Base-by-base conservation (phyloP, 176 grass and related monocot genomes). In the Oryza nivara region DNA sequence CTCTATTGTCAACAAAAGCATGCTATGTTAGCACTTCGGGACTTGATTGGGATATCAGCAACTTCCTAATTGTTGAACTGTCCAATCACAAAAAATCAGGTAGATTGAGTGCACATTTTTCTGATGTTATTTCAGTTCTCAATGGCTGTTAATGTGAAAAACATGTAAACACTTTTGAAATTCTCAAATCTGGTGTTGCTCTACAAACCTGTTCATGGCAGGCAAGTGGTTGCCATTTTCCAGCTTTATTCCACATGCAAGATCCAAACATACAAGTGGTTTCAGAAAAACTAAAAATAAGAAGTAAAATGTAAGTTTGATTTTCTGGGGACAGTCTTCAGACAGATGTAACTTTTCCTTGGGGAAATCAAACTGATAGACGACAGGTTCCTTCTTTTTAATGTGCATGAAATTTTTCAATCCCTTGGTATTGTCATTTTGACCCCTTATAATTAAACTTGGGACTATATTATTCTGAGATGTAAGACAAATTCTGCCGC, bases 391-490 rank as follows among this genome's bases (percentile, higher is more conserved):
- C 30, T 69, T 58, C 11, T 1, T n/a, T 41, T 77, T 32, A 26
- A 44, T 7, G 49, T 60, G 23, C 38, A 61, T 70, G 36, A 61
- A 76, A 69, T 14, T 58, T 79, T 38, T 19, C 46, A 56, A 40
- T 43, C 16, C 80, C 36, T 79, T 54, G 81, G 56, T 45, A 58
- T 16, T 25, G 75, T 67, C 68, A 34, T 79, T 66, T 84, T 84
- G 35, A 88, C 17, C 17, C 23, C 11, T 10, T 84, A 9, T 67
- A 35, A 3, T 28, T 64, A 71, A 30, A 43, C 51, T 13, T 65
- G 0, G 56, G 19, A 74, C 65, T 80, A 80, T 36, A 17, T 23
- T 61, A 84, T 66, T 44, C 6, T 68, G 82, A 34, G 60, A 60
- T 20, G 76, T 47, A 63, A 34, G 78, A 68, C 70, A 48, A 61